A percentile compares a stretch with the other conserved stretches of the same genome.
Conservation (phyloP, 176 grass and related monocot genomes). For the Leersia perrieri region DNA sequence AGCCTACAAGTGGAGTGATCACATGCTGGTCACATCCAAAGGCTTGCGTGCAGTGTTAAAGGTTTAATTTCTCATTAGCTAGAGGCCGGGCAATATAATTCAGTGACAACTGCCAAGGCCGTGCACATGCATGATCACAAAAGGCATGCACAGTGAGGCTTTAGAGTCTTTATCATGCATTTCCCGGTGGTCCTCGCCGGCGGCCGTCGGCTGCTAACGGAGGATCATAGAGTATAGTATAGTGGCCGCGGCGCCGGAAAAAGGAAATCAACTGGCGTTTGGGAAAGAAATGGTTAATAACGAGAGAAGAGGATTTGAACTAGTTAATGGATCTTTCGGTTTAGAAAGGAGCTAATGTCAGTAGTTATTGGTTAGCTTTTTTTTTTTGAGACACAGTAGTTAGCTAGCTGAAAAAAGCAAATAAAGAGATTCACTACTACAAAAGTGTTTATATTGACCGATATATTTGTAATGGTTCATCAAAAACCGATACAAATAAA, state of each 20-base stretch:
- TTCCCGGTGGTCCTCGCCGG: neutral
- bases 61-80: neutral
- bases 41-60: neutral
- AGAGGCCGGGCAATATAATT: neutral
- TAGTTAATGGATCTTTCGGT: neutral
- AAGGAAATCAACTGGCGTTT: neutral
- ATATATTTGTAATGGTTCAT: too few species aligned
- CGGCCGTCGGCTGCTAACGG: neutral
- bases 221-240: neutral
- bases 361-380: too few species aligned
- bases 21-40: slow-evolving; percentile 30
- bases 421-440: too few species aligned
- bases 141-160: neutral
- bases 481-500: too few species aligned
- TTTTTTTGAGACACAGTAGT: too few species aligned
- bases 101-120: slow-evolving; percentile 12
- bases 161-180: slow-evolving; percentile 15
- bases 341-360: neutral
- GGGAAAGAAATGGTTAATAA: neutral
- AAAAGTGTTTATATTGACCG: too few species aligned
- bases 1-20: slow-evolving; percentile 2
- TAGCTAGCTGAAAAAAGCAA: neutral
- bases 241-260: slow-evolving; percentile 9
- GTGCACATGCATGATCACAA: slow-evolving; percentile 21
- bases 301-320: neutral